Percentiles rank a stretch among this genome's conserved stretches.
These are phyloP conservation scores for Themeda triandra DNA, from an alignment of 176 grass and related monocot genomes.

Conservation along the genomic window DNA sequence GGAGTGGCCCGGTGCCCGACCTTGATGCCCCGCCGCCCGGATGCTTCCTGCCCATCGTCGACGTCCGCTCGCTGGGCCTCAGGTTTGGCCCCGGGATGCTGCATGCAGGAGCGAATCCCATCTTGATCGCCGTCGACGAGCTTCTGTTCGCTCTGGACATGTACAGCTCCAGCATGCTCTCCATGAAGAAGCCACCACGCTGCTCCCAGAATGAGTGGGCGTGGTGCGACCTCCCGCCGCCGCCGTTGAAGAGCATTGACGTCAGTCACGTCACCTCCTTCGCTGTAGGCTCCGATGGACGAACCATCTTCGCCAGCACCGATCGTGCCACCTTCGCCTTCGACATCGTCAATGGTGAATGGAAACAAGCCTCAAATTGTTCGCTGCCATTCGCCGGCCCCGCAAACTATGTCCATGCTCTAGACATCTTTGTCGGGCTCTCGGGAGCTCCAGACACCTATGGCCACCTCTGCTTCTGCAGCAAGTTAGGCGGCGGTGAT, in stretches of 20 bases:
- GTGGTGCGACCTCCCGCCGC: too few species aligned
- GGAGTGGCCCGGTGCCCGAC: too few species aligned
- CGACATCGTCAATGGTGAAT: not conserved
- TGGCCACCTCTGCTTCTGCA: conserved; percentile 2
- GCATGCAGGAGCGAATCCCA: not conserved
- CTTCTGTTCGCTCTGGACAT: conserved; percentile 1
- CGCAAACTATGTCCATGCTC: not conserved
- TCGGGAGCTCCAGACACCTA: too few species aligned
- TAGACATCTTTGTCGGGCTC: not conserved
- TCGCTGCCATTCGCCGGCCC: not conserved
- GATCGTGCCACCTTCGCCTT: not conserved
- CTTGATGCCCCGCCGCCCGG: too few species aligned
- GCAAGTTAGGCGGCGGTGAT: not conserved
- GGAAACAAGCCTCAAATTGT: not conserved
- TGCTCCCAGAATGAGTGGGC: too few species aligned
- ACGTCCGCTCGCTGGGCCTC: not conserved
- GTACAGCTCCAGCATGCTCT: not conserved
- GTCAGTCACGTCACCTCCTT: not conserved
- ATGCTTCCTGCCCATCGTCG: not conserved
- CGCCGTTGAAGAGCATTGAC: not conserved
- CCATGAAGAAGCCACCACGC: not conserved
- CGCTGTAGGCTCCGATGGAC: not conserved
- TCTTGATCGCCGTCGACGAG: not conserved
- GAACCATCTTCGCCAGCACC: not conserved
- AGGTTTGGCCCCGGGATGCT: not conserved